A percentile compares a stretch with the other conserved stretches of the same genome.
Conservation (phyloP, 768 basidiomycete species). For the Mrakia gelida region DNA sequence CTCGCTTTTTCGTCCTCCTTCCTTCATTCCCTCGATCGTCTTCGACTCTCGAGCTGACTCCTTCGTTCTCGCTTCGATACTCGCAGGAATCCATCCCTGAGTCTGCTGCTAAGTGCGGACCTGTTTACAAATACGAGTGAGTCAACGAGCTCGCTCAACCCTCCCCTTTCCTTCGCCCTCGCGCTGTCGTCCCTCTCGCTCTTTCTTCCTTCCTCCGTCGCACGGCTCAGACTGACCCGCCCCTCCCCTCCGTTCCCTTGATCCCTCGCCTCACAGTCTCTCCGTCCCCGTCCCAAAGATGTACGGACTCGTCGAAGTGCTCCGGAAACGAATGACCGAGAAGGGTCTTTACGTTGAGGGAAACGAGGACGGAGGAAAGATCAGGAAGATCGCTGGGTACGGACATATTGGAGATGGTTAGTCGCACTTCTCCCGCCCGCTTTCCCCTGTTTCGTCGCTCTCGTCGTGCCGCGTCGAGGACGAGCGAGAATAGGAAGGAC, state of each 20-base stretch:
- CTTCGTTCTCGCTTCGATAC: not conserved
- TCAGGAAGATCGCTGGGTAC: constrained; percentile 84
- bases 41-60: not conserved
- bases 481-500: no score
- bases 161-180: no score
- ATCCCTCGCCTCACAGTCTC: constrained; percentile 62
- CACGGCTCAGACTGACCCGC: not conserved
- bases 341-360: constrained; percentile 55
- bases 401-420: constrained; percentile 95
- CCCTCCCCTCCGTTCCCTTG: not conserved
- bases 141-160: not conserved
- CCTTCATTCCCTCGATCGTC: not conserved
- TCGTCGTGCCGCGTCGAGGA: no score
- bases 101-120: constrained; percentile 86
- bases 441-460: not conserved
- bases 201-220: not conserved
- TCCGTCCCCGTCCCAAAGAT: constrained; percentile 82
- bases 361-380: constrained; percentile 45
- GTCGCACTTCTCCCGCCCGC: constrained; percentile 38
- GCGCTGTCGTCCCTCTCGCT: not conserved
- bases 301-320: constrained; percentile 77
- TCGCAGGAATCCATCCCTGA: constrained; percentile 75
- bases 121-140: constrained; percentile 87
- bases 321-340: constrained; percentile 61
- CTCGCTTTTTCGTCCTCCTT: not conserved